A percentile compares a stretch with the other conserved stretches of the same genome.
Conservation (phyloP, 2,329 filamentous ascomycete genomes). For the Ophiocordyceps australis region DNA sequence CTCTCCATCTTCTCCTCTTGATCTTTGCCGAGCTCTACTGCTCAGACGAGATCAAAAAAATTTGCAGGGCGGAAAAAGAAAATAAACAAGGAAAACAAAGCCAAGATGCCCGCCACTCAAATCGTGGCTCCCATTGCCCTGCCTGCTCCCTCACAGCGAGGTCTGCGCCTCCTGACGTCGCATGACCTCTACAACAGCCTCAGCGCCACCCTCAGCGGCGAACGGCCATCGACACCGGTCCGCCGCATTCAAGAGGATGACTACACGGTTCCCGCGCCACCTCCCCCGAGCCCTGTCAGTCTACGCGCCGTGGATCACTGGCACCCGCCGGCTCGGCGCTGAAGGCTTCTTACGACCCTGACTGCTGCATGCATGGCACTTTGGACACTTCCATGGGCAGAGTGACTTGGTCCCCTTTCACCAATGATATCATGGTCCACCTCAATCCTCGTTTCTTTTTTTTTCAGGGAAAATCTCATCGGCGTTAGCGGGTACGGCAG, state of each 20-base stretch:
- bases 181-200: slow-evolving; percentile 35
- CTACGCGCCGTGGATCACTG: slow-evolving; percentile 40
- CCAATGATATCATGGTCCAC: no score
- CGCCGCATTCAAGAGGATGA: slow-evolving; percentile 37
- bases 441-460: no score
- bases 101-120: slow-evolving; percentile 14
- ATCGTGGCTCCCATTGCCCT: slow-evolving; percentile 26
- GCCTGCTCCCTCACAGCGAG: slow-evolving; percentile 25
- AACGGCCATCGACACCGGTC: slow-evolving; percentile 24
- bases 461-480: no score
- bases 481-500: no score
- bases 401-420: no score
- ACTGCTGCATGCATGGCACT: no score
- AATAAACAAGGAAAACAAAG: neutral
- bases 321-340: slow-evolving; percentile 18
- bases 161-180: slow-evolving; percentile 21
- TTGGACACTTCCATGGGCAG: no score
- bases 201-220: slow-evolving; percentile 28
- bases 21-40: no score
- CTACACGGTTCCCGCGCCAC: slow-evolving; percentile 46
- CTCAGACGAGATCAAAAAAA: no score
- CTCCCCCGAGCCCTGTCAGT: slow-evolving; percentile 44
- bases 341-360: no score
- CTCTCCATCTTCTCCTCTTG: no score
- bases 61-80: no score